Evolutionary conservation across 441 rosid species (phyloP).

Genomic region (Pelargonium exstipulatum): DNA sequence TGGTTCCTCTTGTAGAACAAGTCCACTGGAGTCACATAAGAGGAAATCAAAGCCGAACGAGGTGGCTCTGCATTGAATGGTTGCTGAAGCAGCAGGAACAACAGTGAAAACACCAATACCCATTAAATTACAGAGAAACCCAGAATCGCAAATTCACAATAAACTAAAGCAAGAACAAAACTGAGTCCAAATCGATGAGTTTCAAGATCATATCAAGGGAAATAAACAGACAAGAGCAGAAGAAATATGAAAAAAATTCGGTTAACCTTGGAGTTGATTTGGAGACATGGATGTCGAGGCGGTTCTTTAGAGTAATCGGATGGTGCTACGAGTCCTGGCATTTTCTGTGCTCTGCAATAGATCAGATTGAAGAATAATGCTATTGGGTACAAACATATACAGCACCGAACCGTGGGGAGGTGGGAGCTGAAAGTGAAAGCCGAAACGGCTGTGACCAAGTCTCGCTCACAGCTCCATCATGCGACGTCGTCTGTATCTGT

Average conservation of each 20-base stretch:
- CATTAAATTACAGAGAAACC: no score
- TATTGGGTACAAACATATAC: no score
- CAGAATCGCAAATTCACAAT: no score
- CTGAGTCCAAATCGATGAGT: neutral
- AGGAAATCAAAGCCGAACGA: slow-evolving; percentile 55
- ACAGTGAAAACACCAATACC: neutral
- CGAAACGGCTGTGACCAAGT: no score
- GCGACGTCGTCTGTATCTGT: no score
- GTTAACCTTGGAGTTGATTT: neutral
- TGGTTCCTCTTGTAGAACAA: slow-evolving; percentile 94
- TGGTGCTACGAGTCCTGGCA: slow-evolving; percentile 1
- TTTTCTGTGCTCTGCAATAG: neutral
- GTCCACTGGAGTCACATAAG: slow-evolving; percentile 78
- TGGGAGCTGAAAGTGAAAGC: no score
- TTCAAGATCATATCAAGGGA: no score
- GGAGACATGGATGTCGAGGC: neutral
- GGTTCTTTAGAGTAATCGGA: neutral
- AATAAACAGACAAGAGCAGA: no score
- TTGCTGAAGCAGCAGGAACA: slow-evolving; percentile 40
- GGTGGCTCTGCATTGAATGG: slow-evolving; percentile 97
- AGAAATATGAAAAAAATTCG: neutral
- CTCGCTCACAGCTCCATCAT: no score
- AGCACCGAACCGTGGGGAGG: no score
- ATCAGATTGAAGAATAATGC: no score
- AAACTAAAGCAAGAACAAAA: no score